phyloP scores from a whole-genome alignment of 2,329 filamentous ascomycete species.

The Claviceps purpurea region DNA sequence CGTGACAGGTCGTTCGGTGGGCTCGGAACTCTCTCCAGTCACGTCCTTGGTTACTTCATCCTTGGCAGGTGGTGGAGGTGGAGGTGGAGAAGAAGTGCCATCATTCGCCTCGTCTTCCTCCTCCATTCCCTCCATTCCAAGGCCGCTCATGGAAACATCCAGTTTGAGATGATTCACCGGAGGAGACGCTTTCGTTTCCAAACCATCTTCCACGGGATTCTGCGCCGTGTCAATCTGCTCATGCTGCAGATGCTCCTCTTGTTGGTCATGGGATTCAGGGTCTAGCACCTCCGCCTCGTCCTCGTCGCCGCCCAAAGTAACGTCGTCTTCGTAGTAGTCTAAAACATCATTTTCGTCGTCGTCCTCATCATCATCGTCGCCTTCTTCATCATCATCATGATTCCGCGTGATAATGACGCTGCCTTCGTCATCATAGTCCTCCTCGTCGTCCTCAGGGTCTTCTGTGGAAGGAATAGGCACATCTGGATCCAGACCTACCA shows the following conservation, averaged over 20 bases:
- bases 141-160: constrained; percentile 19
- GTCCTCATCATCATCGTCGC: constrained; percentile 44
- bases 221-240: not conserved
- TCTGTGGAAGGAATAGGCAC: constrained; percentile 82
- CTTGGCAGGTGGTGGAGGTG: not conserved
- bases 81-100: not conserved
- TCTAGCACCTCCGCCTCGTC: constrained; percentile 21
- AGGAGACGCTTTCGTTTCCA: constrained; percentile 8
- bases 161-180: constrained; percentile 6
- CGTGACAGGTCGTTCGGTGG: constrained; percentile 31
- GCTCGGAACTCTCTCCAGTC: constrained; percentile 23
- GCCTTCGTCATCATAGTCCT: constrained; percentile 36
- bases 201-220: not conserved
- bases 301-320: constrained; percentile 38
- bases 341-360: constrained; percentile 45
- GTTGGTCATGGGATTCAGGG: not conserved
- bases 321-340: constrained; percentile 52
- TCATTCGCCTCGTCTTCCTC: not conserved
- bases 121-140: constrained; percentile 13
- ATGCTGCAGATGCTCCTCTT: not conserved
- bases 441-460: constrained; percentile 45
- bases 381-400: constrained; percentile 46
- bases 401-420: constrained; percentile 55
- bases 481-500: constrained; percentile 57
- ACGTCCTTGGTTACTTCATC: constrained; percentile 9